A percentile compares a stretch with the other conserved stretches of the same genome.
These are phyloP conservation scores for Macroventuria anomochaeta DNA, from an alignment of 2,329 filamentous ascomycete genomes.

Conservation along the genomic window DNA sequence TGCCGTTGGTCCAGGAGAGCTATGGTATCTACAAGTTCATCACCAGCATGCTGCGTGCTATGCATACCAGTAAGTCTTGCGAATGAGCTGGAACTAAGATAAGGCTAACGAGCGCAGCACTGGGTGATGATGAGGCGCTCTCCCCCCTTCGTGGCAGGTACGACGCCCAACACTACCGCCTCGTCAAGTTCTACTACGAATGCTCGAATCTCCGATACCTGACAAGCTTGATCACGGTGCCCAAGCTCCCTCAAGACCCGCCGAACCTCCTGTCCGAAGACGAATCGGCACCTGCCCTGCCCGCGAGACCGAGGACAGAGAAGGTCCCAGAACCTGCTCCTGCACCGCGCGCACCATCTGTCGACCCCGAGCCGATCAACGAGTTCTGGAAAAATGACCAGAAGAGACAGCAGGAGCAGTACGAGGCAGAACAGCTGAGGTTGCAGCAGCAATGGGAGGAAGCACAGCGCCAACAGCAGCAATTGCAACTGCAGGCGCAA, in stretches of 20 bases:
- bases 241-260: constrained; percentile 92
- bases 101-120: constrained; percentile 60
- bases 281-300: constrained; percentile 79
- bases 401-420: constrained; percentile 89
- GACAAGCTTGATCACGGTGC: constrained; percentile 93
- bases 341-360: constrained; percentile 68
- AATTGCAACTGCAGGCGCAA: constrained; percentile 84
- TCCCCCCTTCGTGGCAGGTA: constrained; percentile 88
- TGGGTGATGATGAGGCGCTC: constrained; percentile 91
- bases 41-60: constrained; percentile 97
- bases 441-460: constrained; percentile 87
- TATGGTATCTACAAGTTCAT: constrained; percentile 99
- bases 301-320: constrained; percentile 73
- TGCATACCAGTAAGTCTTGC: constrained; percentile 80
- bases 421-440: constrained; percentile 89
- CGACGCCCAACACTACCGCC: constrained; percentile 92
- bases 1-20: constrained; percentile 93
- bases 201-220: constrained; percentile 97
- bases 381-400: constrained; percentile 98
- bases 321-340: constrained; percentile 69
- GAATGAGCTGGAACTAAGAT: not conserved
- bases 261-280: constrained; percentile 88
- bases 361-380: constrained; percentile 92
- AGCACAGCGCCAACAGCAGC: constrained; percentile 79
- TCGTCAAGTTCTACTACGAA: constrained; percentile 98